phyloP scores from a whole-genome alignment of 2,329 filamentous ascomycete genomes.

The Elsinoe necatrix region DNA sequence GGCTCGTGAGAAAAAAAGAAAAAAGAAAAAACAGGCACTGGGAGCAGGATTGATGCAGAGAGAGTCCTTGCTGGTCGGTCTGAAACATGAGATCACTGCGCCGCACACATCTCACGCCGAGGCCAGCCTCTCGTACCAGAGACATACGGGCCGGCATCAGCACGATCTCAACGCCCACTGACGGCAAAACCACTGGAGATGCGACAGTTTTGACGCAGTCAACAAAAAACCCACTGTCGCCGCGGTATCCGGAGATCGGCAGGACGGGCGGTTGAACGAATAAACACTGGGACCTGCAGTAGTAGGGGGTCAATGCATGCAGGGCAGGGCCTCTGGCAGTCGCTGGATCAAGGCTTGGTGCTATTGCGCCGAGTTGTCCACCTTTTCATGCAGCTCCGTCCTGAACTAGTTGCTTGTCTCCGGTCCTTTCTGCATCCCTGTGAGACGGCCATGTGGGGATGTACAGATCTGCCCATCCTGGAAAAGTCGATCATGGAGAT shows the following conservation, averaged over 20 bases:
- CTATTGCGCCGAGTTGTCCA: constrained; percentile 1
- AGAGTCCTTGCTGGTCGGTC: background rate
- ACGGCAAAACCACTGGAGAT: background rate
- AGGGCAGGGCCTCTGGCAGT: background rate
- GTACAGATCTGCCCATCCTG: background rate
- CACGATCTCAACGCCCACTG: background rate
- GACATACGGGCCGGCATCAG: background rate
- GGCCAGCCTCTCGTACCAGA: constrained; percentile 2
- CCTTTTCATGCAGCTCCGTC: background rate
- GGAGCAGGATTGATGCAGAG: background rate
- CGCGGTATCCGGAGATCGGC: background rate
- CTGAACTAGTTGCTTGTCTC: background rate
- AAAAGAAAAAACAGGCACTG: background rate
- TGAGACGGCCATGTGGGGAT: constrained; percentile 1
- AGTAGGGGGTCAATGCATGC: background rate
- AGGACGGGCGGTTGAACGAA: background rate
- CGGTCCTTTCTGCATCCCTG: background rate
- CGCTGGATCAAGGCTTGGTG: background rate
- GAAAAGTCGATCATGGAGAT: background rate
- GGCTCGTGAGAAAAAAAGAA: background rate
- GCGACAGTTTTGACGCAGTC: background rate
- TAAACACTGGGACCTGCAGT: background rate
- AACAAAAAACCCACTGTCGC: background rate
- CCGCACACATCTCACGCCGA: background rate
- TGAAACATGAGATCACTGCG: constrained; percentile 12